A percentile compares a stretch with the other conserved stretches of the same genome.
phyloP scores from a whole-genome alignment of 495 filamentous ascomycete species.

The Penicillium arizonense region DNA sequence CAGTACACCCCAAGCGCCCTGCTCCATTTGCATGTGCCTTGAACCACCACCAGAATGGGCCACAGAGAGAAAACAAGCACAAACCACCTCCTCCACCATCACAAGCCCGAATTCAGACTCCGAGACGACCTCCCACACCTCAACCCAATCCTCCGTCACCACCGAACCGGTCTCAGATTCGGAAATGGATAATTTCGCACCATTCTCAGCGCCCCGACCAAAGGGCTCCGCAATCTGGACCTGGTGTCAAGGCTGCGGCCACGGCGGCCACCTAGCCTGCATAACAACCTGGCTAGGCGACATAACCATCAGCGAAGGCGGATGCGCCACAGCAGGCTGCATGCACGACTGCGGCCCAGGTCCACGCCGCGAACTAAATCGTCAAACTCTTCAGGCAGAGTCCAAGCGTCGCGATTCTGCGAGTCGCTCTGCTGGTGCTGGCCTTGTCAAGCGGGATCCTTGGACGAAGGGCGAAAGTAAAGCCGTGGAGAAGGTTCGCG shows the following conservation, averaged over 20 bases:
- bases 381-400: constrained; percentile 29
- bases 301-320: constrained; percentile 59
- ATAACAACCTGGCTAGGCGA: constrained; percentile 64
- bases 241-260: constrained; percentile 72
- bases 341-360: constrained; percentile 71
- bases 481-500: constrained; percentile 47
- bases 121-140: constrained; percentile 24
- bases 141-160: constrained; percentile 26
- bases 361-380: constrained; percentile 49
- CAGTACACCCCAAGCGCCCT: constrained; percentile 41
- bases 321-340: constrained; percentile 71
- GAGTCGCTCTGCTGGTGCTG: constrained; percentile 32
- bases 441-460: constrained; percentile 42
- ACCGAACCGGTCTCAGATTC: constrained; percentile 32
- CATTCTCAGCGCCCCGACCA: constrained; percentile 23
- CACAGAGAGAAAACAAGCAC: constrained; percentile 16
- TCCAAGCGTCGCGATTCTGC: constrained; percentile 38
- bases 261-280: constrained; percentile 71
- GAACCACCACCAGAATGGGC: constrained; percentile 53
- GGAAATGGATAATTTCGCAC: constrained; percentile 19
- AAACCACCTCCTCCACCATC: constrained; percentile 14
- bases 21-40: constrained; percentile 45
- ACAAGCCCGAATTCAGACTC: constrained; percentile 14
- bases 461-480: constrained; percentile 45
- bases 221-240: constrained; percentile 54